Evolutionary conservation across 2,329 filamentous ascomycete genomes (phyloP).

Genomic region (Alternaria dauci): DNA sequence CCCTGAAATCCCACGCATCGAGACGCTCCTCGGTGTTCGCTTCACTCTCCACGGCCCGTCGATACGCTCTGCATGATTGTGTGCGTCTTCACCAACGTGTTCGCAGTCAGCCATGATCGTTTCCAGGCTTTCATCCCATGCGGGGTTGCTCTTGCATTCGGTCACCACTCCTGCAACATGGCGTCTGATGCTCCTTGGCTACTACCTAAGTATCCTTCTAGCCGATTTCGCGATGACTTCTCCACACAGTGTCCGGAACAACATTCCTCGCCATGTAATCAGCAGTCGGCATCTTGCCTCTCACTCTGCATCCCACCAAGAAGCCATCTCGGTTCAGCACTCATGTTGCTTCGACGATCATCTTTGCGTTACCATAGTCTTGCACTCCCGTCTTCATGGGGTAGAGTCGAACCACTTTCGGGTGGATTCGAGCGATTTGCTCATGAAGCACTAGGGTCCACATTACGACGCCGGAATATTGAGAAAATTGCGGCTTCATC

Average conservation of each 20-base stretch:
- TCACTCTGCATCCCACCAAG: background rate
- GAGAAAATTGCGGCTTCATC: conserved; percentile 19
- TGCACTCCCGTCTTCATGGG: background rate
- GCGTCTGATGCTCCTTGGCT: conserved; percentile 9
- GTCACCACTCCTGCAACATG: background rate
- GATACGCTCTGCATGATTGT: conserved; percentile 5
- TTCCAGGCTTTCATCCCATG: background rate
- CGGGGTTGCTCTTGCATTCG: background rate
- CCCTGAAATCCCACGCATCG: conserved; percentile 9
- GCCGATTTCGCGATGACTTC: conserved; percentile 3
- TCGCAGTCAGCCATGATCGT: background rate
- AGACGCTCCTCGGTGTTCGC: conserved; percentile 9
- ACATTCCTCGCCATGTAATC: conserved; percentile 10
- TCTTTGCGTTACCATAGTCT: background rate
- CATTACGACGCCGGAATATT: conserved; percentile 21
- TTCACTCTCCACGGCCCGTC: conserved; percentile 3
- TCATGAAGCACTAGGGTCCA: conserved; percentile 21
- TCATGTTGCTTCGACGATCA: conserved; percentile 1
- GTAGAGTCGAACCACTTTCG: background rate
- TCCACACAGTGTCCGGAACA: conserved; percentile 3
- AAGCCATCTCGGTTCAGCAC: background rate
- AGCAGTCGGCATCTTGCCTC: background rate
- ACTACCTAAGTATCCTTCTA: background rate
- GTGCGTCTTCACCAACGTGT: background rate
- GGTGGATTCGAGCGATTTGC: conserved; percentile 1